phyloP scores from a whole-genome alignment of 2,329 filamentous ascomycete genomes.

The Bipolaris oryzae region DNA sequence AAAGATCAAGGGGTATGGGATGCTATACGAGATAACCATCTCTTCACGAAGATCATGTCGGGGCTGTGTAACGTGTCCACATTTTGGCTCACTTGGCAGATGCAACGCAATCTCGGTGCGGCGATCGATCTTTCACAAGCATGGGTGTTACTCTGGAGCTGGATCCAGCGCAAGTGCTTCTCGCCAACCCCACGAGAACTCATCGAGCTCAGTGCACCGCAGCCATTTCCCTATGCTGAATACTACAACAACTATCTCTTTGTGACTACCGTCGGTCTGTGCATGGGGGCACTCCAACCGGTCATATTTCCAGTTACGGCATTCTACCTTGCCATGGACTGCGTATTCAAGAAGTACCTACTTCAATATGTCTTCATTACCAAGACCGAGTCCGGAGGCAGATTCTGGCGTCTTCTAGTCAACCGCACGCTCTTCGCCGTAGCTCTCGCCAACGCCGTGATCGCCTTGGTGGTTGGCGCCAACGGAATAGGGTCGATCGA shows the following conservation, averaged over 20 bases:
- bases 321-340: slow-evolving; percentile 85
- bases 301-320: slow-evolving; percentile 84
- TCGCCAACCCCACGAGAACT: slow-evolving; percentile 87
- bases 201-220: slow-evolving; percentile 91
- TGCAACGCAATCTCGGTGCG: slow-evolving; percentile 84
- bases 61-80: slow-evolving; percentile 80
- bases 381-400: slow-evolving; percentile 92
- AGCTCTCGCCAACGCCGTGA: slow-evolving; percentile 76
- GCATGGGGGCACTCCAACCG: slow-evolving; percentile 83
- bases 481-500: slow-evolving; percentile 60
- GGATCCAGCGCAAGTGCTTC: slow-evolving; percentile 78
- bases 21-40: slow-evolving; percentile 68
- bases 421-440: slow-evolving; percentile 88
- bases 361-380: slow-evolving; percentile 86
- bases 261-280: slow-evolving; percentile 85
- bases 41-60: slow-evolving; percentile 70
- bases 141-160: slow-evolving; percentile 78
- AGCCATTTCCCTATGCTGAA: slow-evolving; percentile 88
- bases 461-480: slow-evolving; percentile 77
- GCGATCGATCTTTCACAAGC: slow-evolving; percentile 87
- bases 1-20: slow-evolving; percentile 64
- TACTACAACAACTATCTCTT: slow-evolving; percentile 99
- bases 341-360: slow-evolving; percentile 91
- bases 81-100: slow-evolving; percentile 88
- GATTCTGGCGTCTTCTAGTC: slow-evolving; percentile 88